phyloP scores from a whole-genome alignment of 2,329 filamentous ascomycete species.

The Periglandula ipomoeae region DNA sequence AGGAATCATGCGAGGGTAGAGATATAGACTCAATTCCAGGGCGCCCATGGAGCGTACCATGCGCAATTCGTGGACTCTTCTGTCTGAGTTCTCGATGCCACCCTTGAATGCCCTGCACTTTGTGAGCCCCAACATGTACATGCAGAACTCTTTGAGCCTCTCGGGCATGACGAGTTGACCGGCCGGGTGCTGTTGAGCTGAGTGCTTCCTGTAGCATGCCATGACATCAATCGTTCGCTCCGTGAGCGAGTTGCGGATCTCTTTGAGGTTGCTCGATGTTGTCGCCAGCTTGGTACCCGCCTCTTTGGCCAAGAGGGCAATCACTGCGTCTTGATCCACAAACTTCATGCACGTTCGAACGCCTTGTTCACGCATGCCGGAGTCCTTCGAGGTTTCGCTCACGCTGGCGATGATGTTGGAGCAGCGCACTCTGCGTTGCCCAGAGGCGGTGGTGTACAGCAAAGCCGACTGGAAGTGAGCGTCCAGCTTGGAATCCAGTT shows the following conservation, averaged over 20 bases:
- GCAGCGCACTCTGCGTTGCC: slow-evolving; percentile 84
- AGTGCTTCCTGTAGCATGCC: slow-evolving; percentile 86
- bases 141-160: slow-evolving; percentile 89
- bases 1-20: slow-evolving; percentile 89
- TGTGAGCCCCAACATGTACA: slow-evolving; percentile 86
- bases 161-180: slow-evolving; percentile 93
- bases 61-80: slow-evolving; percentile 82
- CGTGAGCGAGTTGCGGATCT: slow-evolving; percentile 71
- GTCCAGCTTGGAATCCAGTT: slow-evolving; percentile 92
- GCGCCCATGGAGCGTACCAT: slow-evolving; percentile 84
- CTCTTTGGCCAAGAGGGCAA: slow-evolving; percentile 84
- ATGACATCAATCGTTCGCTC: slow-evolving; percentile 92
- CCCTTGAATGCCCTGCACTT: slow-evolving; percentile 93
- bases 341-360: slow-evolving; percentile 82
- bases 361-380: slow-evolving; percentile 34
- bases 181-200: slow-evolving; percentile 74
- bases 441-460: slow-evolving; percentile 84
- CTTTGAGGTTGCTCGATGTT: slow-evolving; percentile 65
- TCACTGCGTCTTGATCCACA: slow-evolving; percentile 90
- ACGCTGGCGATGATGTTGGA: slow-evolving; percentile 90
- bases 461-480: slow-evolving; percentile 95
- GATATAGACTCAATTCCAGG: slow-evolving; percentile 77
- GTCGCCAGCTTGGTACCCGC: slow-evolving; percentile 73
- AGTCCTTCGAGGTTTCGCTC: slow-evolving; percentile 51
- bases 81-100: slow-evolving; percentile 81